Base-by-base conservation (phyloP, 2,329 filamentous ascomycete species). In the Paraconiothyrium sp. region DNA sequence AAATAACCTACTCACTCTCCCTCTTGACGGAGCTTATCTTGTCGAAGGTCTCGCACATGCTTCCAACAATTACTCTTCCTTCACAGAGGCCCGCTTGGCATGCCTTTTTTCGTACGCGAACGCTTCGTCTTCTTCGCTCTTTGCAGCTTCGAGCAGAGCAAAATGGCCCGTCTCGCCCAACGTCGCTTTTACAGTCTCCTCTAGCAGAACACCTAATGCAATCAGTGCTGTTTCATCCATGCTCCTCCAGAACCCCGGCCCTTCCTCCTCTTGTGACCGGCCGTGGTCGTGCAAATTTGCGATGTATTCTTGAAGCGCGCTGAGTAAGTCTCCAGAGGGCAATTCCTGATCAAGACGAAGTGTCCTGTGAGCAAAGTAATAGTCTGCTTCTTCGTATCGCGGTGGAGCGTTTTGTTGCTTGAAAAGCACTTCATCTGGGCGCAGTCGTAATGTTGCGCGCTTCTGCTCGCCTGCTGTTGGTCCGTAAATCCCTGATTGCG, bases 151-250 rank as follows among this genome's bases (percentile, higher is more conserved):
- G 0, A 89, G 88, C 71, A 94, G 90, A 1, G 90, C 89, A 51
- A 92, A 76, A 76, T 93, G 89, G 24, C 91, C 92, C 13, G 82
- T 85, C 58, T 83, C 80, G 4, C 90, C 91, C 22, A 94, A 79
- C 6, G 83, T 76, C 50, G 89, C 86, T 44, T 84, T 82, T 16
- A 86, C 84, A 2, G 87, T 85, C 77, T 94, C 92, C 78, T 94
- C 91, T 46, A 94, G 80, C 59, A 94, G 77, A 52, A 94, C 88
- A 1, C 91, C 91, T 70, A 94, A 83, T 0, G 91, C 90, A 57
- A 94, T 80, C 60, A 94, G 82, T 4, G 91, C 91, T 14, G 90
- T 92, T 80, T 92, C 92, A 72, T 94, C 90, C 86, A 94, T 87
- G 75, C 88, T 91, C 65, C 84, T 80, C 67, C 83, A 85, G 56